A percentile compares a stretch with the other conserved stretches of the same genome.
Conservation (phyloP, 2,329 filamentous ascomycete species). For the Botrytis paeoniae region DNA sequence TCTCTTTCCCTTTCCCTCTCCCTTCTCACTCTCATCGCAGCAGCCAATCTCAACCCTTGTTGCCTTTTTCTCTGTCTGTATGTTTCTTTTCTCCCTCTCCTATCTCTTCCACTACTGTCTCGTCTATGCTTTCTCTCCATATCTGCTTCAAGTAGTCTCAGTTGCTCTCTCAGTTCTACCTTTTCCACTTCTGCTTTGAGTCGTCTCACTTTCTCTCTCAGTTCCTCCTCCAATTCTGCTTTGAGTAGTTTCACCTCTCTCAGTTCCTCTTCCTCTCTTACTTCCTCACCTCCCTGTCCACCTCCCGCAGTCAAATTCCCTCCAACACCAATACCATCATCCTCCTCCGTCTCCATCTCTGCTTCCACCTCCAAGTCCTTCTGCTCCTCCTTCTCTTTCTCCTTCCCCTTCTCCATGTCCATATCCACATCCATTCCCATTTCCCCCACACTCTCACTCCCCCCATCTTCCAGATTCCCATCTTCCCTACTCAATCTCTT, state of each 20-base stretch:
- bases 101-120: background rate
- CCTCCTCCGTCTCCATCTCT: rapidly evolving
- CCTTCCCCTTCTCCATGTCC: no score
- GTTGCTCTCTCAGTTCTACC: background rate
- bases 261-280: no score
- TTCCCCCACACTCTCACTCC: background rate
- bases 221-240: no score
- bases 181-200: background rate
- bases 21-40: background rate
- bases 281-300: no score
- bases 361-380: no score
- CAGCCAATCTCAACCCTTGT: background rate
- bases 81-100: background rate
- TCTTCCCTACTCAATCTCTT: background rate
- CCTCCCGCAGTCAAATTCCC: background rate
- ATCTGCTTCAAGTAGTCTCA: background rate
- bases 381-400: no score
- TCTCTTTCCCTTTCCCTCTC: no score
- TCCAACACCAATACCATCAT: background rate
- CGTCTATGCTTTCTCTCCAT: background rate
- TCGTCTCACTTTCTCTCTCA: no score
- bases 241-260: no score
- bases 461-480: background rate
- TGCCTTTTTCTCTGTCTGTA: background rate
- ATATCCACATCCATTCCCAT: background rate